These are phyloP conservation scores for Cyanidiococcus yangmingshanensis DNA, from an alignment of 23 red algal species.

Conservation along the genomic window DNA sequence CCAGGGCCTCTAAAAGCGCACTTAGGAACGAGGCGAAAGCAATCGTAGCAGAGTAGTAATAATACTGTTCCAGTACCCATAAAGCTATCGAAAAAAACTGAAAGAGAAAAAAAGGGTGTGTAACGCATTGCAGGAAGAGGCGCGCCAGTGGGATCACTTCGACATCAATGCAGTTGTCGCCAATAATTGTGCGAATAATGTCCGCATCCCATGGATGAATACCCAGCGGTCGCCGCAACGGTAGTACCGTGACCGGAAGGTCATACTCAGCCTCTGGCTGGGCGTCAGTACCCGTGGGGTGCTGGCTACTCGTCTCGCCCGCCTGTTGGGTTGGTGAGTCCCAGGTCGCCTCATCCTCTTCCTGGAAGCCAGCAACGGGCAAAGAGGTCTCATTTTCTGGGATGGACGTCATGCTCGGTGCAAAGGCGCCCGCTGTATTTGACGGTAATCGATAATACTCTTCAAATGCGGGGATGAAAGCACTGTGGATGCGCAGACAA, in stretches of 20 bases:
- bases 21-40: background rate
- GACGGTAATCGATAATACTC: constrained; percentile 7
- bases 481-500: background rate
- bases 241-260: background rate
- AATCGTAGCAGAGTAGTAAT: constrained; percentile 23
- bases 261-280: background rate
- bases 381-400: background rate
- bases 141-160: background rate
- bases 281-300: background rate
- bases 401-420: background rate
- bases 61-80: constrained; percentile 22
- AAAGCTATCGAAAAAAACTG: constrained; percentile 24
- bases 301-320: background rate
- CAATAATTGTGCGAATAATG: background rate
- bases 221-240: background rate
- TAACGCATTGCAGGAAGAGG: constrained; percentile 15
- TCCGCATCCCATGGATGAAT: background rate
- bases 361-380: background rate
- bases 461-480: background rate
- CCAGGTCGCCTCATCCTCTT: background rate
- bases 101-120: constrained; percentile 33
- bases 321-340: background rate
- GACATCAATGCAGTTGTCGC: constrained; percentile 11
- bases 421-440: background rate
- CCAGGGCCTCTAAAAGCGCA: constrained; percentile 20